Base-by-base conservation (phyloP, 306 rosid genomes). In the Prunus mume region DNA sequence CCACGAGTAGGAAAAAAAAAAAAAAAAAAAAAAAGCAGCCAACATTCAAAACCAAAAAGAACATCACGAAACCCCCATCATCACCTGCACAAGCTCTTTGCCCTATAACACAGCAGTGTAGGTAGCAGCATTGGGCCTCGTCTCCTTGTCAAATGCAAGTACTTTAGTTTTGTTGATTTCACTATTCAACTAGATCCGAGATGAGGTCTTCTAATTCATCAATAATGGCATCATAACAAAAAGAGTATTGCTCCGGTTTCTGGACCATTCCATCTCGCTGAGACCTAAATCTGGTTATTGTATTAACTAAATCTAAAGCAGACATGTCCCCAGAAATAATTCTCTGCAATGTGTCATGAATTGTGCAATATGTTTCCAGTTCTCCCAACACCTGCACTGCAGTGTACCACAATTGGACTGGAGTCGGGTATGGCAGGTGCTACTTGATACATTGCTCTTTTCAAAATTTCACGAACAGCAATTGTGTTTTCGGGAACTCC, bases 351-450 rank as follows among this genome's bases (percentile, higher is more conserved):
- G 99, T 88, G 82, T 88, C 90, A 80, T 95, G 98, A 80, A 95
- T 85, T 69, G 96, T 58, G 76, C 99, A 92, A 86, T 91, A 95
- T 72, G 97, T 85, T 85, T 83, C 99, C 97, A 7, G 96, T 95
- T 81, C 99, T 92, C 79, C 98, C 99, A 79, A 92, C 91, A 74
- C 98, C 97, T 92, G 99, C 99, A 89, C 99, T 93, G 98, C 97
- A 92, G 80, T 92, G 99, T 82, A 92, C 93, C 78, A 87, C 96
- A 82, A 91, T 83, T 61, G 98, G 97, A 72, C 99, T 97, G 74
- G 82, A 38, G 43, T 38, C 0, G 43, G 70, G 78, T 80, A 78
- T 24, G 97, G 85, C 43, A 38, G 10, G 9, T 13, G 98, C 92
- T 28, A 89, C 71, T 17, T 76, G 88, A 79, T 80, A 86, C 68